Conservation (phyloP, 1,284 basidiomycete genomes). For the Peniophora sp. region DNA sequence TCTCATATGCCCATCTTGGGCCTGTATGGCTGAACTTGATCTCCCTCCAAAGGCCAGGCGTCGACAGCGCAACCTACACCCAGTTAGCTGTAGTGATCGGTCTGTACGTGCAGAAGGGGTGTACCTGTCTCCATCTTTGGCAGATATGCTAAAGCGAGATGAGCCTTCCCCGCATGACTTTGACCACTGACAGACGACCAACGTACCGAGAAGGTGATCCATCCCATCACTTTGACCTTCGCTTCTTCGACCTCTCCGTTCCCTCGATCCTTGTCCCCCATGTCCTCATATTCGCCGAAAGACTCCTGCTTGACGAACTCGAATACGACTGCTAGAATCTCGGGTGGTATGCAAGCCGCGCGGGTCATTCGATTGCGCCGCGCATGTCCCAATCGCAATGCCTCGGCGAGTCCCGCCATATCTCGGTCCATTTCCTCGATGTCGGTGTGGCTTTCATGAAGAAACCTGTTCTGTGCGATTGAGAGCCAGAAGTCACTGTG, state of each 20-base stretch:
- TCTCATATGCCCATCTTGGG: background rate
- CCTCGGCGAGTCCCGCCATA: background rate
- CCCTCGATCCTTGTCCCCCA: background rate
- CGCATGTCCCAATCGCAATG: background rate
- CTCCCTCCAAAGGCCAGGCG: background rate
- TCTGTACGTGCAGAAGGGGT: background rate
- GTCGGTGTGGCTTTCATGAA: background rate
- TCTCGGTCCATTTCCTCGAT: background rate
- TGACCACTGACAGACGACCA: background rate
- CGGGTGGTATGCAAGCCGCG: background rate
- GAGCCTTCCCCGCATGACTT: background rate
- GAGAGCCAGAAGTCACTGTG: background rate
- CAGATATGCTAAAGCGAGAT: no score
- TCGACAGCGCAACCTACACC: background rate
- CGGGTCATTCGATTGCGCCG: background rate
- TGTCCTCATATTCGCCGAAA: background rate
- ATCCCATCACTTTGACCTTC: background rate
- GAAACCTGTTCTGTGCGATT: background rate
- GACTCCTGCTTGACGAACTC: background rate
- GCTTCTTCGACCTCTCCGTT: background rate
- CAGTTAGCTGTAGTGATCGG: background rate
- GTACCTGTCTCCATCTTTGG: background rate
- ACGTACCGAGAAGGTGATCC: background rate
- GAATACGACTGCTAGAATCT: background rate
- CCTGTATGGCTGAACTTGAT: background rate